Evolutionary conservation across 306 rosid genomes (phyloP).

Genomic region (Clitoria ternatea): DNA sequence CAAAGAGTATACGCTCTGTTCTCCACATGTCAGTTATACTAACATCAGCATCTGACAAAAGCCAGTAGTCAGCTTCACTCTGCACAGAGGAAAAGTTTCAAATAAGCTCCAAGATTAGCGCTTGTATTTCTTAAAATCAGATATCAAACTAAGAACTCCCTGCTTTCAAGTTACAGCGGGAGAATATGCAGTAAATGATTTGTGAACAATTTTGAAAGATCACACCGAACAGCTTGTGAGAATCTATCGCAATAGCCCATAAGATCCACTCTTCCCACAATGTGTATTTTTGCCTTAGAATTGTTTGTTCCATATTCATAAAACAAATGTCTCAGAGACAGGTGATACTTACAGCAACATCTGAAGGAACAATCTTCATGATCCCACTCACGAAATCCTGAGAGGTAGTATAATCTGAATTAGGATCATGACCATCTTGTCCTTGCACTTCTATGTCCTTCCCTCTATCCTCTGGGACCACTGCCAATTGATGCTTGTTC

Average conservation of each 20-base stretch:
- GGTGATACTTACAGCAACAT: slow-evolving; percentile 72
- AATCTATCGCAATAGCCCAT: neutral
- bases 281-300: neutral
- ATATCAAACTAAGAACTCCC: neutral
- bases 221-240: neutral
- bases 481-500: slow-evolving; percentile 40
- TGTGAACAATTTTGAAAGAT: neutral
- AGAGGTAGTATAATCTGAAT: slow-evolving; percentile 48
- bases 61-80: slow-evolving; percentile 98
- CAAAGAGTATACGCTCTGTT: slow-evolving; percentile 66
- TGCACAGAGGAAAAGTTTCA: slow-evolving; percentile 30
- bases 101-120: slow-evolving; percentile 14
- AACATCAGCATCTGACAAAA: slow-evolving; percentile 77
- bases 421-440: slow-evolving; percentile 49
- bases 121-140: slow-evolving; percentile 7
- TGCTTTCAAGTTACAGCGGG: neutral
- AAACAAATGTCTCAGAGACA: slow-evolving; percentile 16
- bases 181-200: neutral
- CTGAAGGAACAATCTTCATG: slow-evolving; percentile 97
- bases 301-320: neutral
- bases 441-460: slow-evolving; percentile 46
- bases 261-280: neutral
- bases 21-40: slow-evolving; percentile 97
- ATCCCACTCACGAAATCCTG: slow-evolving; percentile 86
- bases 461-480: slow-evolving; percentile 43